Conservation (phyloP, 2,329 filamentous ascomycete genomes). For the Hypoxylon sp. region DNA sequence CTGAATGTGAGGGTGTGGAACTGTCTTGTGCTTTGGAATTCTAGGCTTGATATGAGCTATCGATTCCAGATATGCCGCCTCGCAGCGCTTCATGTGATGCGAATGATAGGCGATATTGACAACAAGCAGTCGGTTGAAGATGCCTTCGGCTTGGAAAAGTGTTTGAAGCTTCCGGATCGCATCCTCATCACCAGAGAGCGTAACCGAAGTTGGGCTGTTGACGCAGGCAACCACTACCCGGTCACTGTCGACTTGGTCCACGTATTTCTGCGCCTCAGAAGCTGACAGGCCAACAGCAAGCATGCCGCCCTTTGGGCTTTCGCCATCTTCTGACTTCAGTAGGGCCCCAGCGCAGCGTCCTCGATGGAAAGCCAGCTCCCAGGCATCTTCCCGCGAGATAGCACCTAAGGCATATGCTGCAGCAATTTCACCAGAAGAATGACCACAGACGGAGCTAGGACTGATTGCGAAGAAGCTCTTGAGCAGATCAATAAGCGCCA, state of each 20-base stretch:
- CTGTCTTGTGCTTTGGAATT: conserved; percentile 27
- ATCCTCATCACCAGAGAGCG: conserved; percentile 44
- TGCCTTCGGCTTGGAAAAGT: conserved; percentile 28
- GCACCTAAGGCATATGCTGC: conserved; percentile 38
- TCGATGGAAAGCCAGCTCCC: conserved; percentile 45
- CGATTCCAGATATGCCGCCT: conserved; percentile 44
- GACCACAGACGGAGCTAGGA: conserved; percentile 50
- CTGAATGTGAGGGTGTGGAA: conserved; percentile 32
- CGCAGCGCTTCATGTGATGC: conserved; percentile 52
- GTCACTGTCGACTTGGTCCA: conserved; percentile 20
- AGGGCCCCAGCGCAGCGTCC: conserved; percentile 38
- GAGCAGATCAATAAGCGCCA: conserved; percentile 51
- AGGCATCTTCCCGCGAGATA: conserved; percentile 45
- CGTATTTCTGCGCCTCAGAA: conserved; percentile 31
- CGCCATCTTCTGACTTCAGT: neutral
- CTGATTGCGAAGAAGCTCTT: conserved; percentile 42
- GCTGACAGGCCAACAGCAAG: conserved; percentile 42
- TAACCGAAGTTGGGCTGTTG: conserved; percentile 46
- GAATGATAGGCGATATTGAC: conserved; percentile 51
- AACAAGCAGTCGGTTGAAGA: conserved; percentile 41
- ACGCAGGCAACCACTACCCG: conserved; percentile 44
- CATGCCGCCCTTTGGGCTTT: conserved; percentile 37
- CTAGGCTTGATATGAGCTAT: conserved; percentile 40
- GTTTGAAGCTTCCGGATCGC: conserved; percentile 37
- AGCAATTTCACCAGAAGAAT: conserved; percentile 56